Evolutionary conservation across 73 alveolate genomes (phyloP).

Genomic region (Chromera velia): DNA sequence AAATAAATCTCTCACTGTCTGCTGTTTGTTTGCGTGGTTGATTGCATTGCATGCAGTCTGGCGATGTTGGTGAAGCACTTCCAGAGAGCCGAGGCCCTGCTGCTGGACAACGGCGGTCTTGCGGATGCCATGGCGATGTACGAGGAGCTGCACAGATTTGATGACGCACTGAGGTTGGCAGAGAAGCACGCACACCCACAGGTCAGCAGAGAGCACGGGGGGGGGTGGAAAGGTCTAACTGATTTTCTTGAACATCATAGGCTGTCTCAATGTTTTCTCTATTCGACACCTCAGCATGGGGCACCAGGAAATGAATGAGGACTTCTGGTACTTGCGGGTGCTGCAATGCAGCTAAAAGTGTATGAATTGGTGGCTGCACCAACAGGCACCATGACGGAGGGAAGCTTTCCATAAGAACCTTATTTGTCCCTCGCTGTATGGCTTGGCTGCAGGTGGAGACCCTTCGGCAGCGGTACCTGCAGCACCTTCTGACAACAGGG

Average conservation of each 20-base stretch:
- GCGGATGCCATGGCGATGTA: slow-evolving; percentile 99
- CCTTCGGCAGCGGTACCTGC: slow-evolving; percentile 90
- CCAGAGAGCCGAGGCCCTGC: slow-evolving; percentile 96
- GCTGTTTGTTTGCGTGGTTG: background rate
- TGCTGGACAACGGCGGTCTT: slow-evolving; percentile 90
- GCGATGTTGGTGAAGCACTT: slow-evolving; percentile 95
- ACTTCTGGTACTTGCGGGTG: background rate
- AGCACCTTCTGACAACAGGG: slow-evolving; percentile 92
- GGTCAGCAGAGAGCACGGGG: background rate
- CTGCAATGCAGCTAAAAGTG: background rate
- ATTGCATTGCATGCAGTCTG: slow-evolving; percentile 50
- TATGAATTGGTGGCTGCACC: background rate
- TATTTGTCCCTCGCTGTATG: background rate
- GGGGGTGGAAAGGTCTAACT: background rate
- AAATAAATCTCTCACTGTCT: no score
- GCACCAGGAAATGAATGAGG: background rate
- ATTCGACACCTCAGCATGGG: background rate
- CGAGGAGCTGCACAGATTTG: slow-evolving; percentile 90
- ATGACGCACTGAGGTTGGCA: slow-evolving; percentile 93
- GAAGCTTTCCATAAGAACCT: background rate
- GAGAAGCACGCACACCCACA: slow-evolving; percentile 97
- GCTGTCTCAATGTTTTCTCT: background rate
- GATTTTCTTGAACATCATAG: background rate
- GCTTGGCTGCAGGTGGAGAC: slow-evolving; percentile 57
- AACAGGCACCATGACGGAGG: background rate